Evolutionary conservation across 2,329 filamentous ascomycete genomes (phyloP).

Genomic region (Curvularia eragrostidis): DNA sequence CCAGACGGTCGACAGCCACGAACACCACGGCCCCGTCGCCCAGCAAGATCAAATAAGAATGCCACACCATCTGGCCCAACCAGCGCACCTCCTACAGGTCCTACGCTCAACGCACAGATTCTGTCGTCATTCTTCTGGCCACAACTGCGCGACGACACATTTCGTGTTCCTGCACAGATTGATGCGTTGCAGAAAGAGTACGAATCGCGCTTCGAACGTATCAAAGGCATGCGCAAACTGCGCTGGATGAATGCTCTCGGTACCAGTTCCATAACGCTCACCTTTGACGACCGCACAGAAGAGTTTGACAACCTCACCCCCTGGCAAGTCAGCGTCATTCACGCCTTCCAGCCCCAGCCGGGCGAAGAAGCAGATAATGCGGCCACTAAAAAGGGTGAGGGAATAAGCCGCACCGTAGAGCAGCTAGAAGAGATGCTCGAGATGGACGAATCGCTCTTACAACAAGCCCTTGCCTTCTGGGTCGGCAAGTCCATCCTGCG

Average conservation of each 20-base stretch:
- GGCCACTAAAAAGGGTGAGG: constrained; percentile 25
- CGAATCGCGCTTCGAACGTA: constrained; percentile 74
- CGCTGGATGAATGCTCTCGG: constrained; percentile 87
- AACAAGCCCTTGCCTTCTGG: constrained; percentile 74
- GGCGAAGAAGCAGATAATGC: constrained; percentile 34
- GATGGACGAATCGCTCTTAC: constrained; percentile 77
- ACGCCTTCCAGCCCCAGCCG: constrained; percentile 71
- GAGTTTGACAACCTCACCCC: constrained; percentile 77
- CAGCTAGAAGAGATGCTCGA: constrained; percentile 63
- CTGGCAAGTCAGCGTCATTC: constrained; percentile 87
- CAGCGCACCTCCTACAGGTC: constrained; percentile 42
- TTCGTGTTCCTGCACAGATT: constrained; percentile 67
- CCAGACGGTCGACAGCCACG: constrained; percentile 30
- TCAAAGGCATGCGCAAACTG: constrained; percentile 85
- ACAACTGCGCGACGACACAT: constrained; percentile 72
- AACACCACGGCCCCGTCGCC: constrained; percentile 37
- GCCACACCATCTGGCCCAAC: constrained; percentile 23
- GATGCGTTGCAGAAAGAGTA: constrained; percentile 71
- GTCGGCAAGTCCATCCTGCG: constrained; percentile 70
- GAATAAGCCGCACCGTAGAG: constrained; percentile 49
- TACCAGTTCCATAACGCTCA: constrained; percentile 78
- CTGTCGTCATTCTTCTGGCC: constrained; percentile 96
- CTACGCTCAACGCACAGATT: constrained; percentile 76
- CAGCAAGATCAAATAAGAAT: constrained; percentile 19
- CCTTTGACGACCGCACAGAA: constrained; percentile 80